Conservation (phyloP, 2,329 filamentous ascomycete genomes). For the Cercospora zeae-maydis region DNA sequence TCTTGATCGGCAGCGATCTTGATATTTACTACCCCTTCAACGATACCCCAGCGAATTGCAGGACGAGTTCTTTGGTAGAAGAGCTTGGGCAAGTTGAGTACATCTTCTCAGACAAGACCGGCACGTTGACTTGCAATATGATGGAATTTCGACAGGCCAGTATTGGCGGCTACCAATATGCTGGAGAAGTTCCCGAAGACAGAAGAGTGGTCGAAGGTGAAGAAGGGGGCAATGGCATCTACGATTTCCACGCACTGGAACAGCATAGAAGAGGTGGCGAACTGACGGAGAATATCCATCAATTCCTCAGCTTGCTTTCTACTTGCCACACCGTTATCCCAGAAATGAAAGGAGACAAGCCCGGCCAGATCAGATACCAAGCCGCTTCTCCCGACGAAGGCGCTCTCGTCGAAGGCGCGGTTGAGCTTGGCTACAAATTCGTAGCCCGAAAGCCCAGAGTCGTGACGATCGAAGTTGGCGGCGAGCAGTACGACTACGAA, state of each 20-base stretch:
- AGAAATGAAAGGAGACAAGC: conserved; percentile 73
- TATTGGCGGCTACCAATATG: conserved; percentile 91
- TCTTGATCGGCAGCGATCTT: conserved; percentile 92
- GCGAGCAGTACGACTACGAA: conserved; percentile 75
- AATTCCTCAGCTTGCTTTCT: conserved; percentile 81
- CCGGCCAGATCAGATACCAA: conserved; percentile 88
- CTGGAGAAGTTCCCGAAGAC: conserved; percentile 88
- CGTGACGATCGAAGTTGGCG: conserved; percentile 76
- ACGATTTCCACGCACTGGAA: conserved; percentile 74
- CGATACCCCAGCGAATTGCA: conserved; percentile 91
- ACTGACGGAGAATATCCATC: conserved; percentile 62
- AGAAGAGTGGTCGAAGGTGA: conserved; percentile 70
- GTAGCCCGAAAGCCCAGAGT: conserved; percentile 82
- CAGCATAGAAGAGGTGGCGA: conserved; percentile 61
- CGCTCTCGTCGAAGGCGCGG: conserved; percentile 89
- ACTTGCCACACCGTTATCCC: conserved; percentile 98
- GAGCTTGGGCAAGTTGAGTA: conserved; percentile 98
- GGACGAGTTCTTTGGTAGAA: conserved; percentile 93
- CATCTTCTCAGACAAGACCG: conserved; percentile 97
- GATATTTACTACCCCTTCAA: conserved; percentile 97
- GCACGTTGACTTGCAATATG: conserved; percentile 94
- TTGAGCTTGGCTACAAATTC: conserved; percentile 82
- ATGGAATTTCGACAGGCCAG: conserved; percentile 98
- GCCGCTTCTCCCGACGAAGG: conserved; percentile 96
- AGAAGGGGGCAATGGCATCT: conserved; percentile 71